Percentiles rank a stretch among this genome's conserved stretches.
These are phyloP conservation scores for Suillus ampliporus DNA, from an alignment of 768 basidiomycete genomes.

Conservation along the genomic window DNA sequence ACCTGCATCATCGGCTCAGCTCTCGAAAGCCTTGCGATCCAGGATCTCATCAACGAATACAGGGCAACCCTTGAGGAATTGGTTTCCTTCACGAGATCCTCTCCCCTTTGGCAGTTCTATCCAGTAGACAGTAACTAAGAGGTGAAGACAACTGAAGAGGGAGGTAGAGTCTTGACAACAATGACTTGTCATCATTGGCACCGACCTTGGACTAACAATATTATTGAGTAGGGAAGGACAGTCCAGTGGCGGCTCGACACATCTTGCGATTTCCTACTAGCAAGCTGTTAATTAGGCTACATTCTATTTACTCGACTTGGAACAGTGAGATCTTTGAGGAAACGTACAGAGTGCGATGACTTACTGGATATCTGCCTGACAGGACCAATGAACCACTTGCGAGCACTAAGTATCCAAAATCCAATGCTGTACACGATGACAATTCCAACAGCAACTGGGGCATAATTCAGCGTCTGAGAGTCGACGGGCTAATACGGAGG, in stretches of 20 bases:
- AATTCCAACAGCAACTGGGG: slow-evolving; percentile 77
- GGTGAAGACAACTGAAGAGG: too few relatives aligned
- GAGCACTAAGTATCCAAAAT: slow-evolving; percentile 72
- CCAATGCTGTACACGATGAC: slow-evolving; percentile 65
- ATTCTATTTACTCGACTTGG: background rate
- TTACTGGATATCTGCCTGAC: slow-evolving; percentile 66
- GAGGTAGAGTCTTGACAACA: too few relatives aligned
- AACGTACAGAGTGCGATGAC: slow-evolving; percentile 19
- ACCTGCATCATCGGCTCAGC: slow-evolving; percentile 7
- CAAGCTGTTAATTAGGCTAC: background rate
- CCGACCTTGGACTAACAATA: too few relatives aligned
- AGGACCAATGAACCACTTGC: slow-evolving; percentile 77
- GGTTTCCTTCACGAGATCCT: background rate
- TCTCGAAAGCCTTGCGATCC: slow-evolving; percentile 6
- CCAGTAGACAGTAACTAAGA: too few relatives aligned
- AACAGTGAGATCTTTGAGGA: background rate
- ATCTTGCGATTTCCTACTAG: background rate
- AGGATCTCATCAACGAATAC: slow-evolving; percentile 5
- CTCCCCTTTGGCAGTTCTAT: too few relatives aligned
- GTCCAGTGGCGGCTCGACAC: background rate
- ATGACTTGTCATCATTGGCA: too few relatives aligned
- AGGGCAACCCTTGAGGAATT: background rate
- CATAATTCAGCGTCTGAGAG: slow-evolving; percentile 75
- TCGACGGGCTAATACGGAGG: slow-evolving; percentile 56
- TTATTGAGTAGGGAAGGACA: background rate